Base-by-base conservation (phyloP, 2,329 filamentous ascomycete species). In the Zymoseptoria passerinii region DNA sequence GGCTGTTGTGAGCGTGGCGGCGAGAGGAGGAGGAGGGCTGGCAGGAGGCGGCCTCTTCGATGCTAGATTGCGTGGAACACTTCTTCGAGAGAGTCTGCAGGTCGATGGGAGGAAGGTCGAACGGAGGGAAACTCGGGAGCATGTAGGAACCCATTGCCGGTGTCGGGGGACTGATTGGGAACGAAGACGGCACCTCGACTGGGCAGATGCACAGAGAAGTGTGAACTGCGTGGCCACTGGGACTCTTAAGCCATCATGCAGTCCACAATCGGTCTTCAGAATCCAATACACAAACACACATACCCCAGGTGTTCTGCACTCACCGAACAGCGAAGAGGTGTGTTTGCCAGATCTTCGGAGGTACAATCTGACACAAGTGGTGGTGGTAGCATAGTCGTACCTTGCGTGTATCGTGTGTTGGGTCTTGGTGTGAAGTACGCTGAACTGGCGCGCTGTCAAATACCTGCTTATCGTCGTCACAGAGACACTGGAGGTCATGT, bases 1-100 rank as follows among this genome's bases (percentile, higher is more conserved):
- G 74, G 60, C 72, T 72, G 65, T 78, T 70, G 8, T 50, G 53
- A 9, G 57, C 44, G 29, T 63, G n/a, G n/a, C 19, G 2, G 35
- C 35, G 13, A 23, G 23, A 23, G 16, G 35, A 44, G 35, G 35
- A n/a, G 35, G 13, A 16, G 5, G 35, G 13, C n/a, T 44, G 16
- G 35, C 10, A 44, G 35, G 35, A 16, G 13, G 35, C 4, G 5
- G 35, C 35, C n/a, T 44, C 13, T 6, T 44, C 35, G 35, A 44
- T 16, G 4, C 35, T 44, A 16, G 35, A 44, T 13, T 2, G 35
- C 2, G 16, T 44, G 4, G 35, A 44, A 16, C n/a, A 7, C 7
- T 5, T 16, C 10, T 16, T 13, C 7, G 35, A n/a, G 2, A 44
- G 35, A 7, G 35, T 44, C 35, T 44, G 13, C 35, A 44, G 16